Evolutionary conservation across 176 grass and related monocot species (phyloP), one percentile per base, ranked within the genome.

Genomic region (Puccinellia tenuiflora): DNA sequence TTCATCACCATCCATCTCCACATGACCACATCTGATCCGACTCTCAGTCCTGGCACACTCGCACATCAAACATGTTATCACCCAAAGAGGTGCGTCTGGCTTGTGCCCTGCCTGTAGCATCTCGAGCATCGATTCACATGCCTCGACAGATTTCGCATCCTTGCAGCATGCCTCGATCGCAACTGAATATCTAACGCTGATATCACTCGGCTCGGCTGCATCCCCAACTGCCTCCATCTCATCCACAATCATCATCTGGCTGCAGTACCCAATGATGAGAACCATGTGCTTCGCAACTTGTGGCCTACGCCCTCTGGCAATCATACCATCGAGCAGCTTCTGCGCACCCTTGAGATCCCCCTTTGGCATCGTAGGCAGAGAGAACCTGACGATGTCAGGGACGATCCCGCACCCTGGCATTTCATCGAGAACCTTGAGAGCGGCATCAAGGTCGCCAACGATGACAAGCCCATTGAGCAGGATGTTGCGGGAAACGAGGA

Each of bases 1-100:
- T 89, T 97, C 84, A 83, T 93, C 80, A 86, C 53, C 73, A 90
- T 83, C 81, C 22, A 81, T 78, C 26, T 89, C 88, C 94, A 91
- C 22, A 81, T 78, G n/a, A 87, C 88, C 94, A 91, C 45, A 97
- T 70, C 66, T 56, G 2, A 55, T 85, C 88, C 18, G 59, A 78
- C n/a, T 90, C 93, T 53, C 68, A 68, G 24, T 86, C 84, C 71
- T 86, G 88, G 50, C 91, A 93, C 73, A 93, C n/a, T n/a, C n/a
- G 39, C 47, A 83, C 84, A 75, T 93, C 81, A 0, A 91, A 78
- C 47, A 97, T 89, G 39, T 97, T 97, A 31, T 83, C 90, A 79
- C 90, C 86, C n/a, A 0, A 50, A 93, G 79, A n/a, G n/a, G n/a
- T n/a, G n/a, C n/a, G n/a, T n/a, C 85, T 0, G 86, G 84, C 6